Evolutionary conservation across 2,329 filamentous ascomycete genomes (phyloP).

Genomic region (Curvularia sp.): DNA sequence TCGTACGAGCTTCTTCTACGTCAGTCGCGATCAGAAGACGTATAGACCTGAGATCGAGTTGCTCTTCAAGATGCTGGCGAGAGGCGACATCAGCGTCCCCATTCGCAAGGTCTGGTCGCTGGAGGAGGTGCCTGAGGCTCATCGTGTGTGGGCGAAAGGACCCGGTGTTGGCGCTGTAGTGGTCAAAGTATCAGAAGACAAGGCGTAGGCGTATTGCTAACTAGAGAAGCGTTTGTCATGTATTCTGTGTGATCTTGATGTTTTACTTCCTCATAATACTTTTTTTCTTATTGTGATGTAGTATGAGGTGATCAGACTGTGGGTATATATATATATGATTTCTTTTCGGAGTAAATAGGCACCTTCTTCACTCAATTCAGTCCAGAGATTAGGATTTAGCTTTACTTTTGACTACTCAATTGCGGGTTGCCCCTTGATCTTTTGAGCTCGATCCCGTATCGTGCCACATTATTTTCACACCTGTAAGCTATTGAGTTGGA

Average conservation of each 20-base stretch:
- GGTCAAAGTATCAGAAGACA: conserved; percentile 22
- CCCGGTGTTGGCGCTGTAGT: conserved; percentile 40
- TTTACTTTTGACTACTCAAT: too few relatives aligned
- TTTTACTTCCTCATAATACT: background rate
- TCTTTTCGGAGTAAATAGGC: too few relatives aligned
- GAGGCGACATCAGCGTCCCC: conserved; percentile 45
- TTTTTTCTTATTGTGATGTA: too few relatives aligned
- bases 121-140: conserved; percentile 40
- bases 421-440: too few relatives aligned
- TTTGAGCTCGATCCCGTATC: too few relatives aligned
- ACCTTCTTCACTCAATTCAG: too few relatives aligned
- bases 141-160: conserved; percentile 35
- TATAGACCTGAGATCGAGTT: background rate
- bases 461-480: too few relatives aligned
- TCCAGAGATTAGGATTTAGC: too few relatives aligned
- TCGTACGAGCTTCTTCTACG: background rate
- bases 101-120: conserved; percentile 39
- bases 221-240: background rate
- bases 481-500: background rate
- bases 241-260: background rate
- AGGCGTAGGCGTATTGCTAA: background rate
- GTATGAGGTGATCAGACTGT: too few relatives aligned
- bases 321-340: too few relatives aligned
- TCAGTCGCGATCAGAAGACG: background rate
- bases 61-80: background rate